Evolutionary conservation across 768 basidiomycete species (phyloP), one percentile per base, ranked within the genome.

Genomic region (Leccinum olivaceopallidum): DNA sequence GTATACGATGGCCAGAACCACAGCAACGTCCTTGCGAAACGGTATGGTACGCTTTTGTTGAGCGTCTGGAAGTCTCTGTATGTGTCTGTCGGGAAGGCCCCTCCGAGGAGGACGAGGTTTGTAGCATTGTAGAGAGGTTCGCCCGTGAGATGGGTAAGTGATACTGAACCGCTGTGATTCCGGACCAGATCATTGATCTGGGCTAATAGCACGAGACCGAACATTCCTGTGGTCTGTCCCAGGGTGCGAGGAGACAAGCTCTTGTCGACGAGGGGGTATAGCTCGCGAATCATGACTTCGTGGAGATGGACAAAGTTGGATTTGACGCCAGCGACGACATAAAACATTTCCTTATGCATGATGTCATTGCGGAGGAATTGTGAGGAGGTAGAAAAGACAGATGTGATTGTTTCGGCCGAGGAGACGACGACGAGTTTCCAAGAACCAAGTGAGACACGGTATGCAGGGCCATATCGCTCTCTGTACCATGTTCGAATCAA

Each of bases 201-300:
- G 2, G 61, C 56, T 2, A 67, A 56, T 34, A 70, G 14, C 1
- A 51, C 36, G 9, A 48, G 52, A 12, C 69, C 64, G n/a, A 70
- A 67, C 0, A 32, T 5, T 6, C 49, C 59, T 1, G 62, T 63
- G 12, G 67, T 59, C 14, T 64, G 50, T n/a, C 44, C 61, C 12
- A 71, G 32, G 2, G 55, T 55, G 28, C 53, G 63, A 4, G 24
- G 61, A 0, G 70, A 68, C 28, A 71, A 54, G 4, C 32, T 14
- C 50, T 22, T 70, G 53, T 68, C 70, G 18, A 71, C 47, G 1
- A 71, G 58, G 1, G 71, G 71, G 16, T 60, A 70, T 30, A 72
- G 63, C 5, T 60, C 44, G 37, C 28, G 61, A n/a, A 64, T 52
- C 63, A 70, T 64, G 48, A 68, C 60, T 24, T 55, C 34, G 26